Conservation (phyloP, 345 rosid species). For the Psidium friedrichsthalianum region DNA sequence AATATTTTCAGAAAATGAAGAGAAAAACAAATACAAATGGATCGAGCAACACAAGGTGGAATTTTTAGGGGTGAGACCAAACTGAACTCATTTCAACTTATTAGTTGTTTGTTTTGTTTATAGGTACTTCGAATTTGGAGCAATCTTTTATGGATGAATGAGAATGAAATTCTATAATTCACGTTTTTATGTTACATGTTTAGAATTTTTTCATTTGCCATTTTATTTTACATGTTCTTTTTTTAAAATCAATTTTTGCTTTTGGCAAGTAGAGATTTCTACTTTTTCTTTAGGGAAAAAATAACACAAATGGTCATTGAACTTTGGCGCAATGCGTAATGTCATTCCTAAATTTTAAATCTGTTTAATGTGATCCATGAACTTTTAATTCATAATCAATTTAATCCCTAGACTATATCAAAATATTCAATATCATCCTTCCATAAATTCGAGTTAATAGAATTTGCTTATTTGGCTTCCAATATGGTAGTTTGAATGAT, state of each 20-base stretch:
- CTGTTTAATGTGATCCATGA: fast-evolving
- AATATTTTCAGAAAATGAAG: too few species aligned
- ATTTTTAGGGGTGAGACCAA: background rate
- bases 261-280: background rate
- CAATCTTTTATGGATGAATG: background rate
- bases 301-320: background rate
- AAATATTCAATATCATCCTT: too few species aligned
- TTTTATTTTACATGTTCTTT: background rate
- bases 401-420: too few species aligned
- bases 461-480: too few species aligned
- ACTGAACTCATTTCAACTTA: background rate
- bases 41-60: background rate
- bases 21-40: background rate
- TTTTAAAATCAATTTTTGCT: background rate
- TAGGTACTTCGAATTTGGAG: background rate
- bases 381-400: background rate
- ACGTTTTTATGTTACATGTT: background rate
- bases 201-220: background rate
- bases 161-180: background rate
- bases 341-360: background rate
- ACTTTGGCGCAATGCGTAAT: background rate
- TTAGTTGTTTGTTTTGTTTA: background rate
- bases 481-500: too few species aligned
- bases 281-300: background rate
- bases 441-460: too few species aligned